phyloP scores from a whole-genome alignment of 2,329 filamentous ascomycete genomes.

The Fusarium secorum region DNA sequence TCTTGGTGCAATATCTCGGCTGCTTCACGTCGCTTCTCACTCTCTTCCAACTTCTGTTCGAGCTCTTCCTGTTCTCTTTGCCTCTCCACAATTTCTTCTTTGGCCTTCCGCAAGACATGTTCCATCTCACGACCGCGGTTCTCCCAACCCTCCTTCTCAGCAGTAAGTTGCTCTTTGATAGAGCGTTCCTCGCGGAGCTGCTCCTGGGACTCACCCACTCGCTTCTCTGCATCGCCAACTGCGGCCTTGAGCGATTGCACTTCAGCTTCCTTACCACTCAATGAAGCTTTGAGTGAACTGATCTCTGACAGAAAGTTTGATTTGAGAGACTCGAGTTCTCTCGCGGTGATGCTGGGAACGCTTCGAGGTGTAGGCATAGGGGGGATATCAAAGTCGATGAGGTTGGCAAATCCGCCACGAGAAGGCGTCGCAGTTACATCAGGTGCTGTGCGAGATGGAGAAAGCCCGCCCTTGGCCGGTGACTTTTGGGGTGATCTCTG shows the following conservation, averaged over 20 bases:
- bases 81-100: slow-evolving; percentile 78
- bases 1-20: slow-evolving; percentile 80
- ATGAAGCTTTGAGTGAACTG: slow-evolving; percentile 88
- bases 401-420: slow-evolving; percentile 65
- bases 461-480: slow-evolving; percentile 50
- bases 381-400: slow-evolving; percentile 84
- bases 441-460: slow-evolving; percentile 45
- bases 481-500: slow-evolving; percentile 62
- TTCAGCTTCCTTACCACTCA: slow-evolving; percentile 93
- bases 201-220: slow-evolving; percentile 87
- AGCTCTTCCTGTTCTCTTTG: slow-evolving; percentile 85
- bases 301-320: slow-evolving; percentile 92
- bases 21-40: slow-evolving; percentile 75
- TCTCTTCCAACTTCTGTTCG: slow-evolving; percentile 77
- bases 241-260: slow-evolving; percentile 86
- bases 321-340: slow-evolving; percentile 92
- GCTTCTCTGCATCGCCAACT: slow-evolving; percentile 87
- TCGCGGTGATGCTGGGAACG: slow-evolving; percentile 86
- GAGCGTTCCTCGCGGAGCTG: slow-evolving; percentile 79
- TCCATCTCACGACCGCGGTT: slow-evolving; percentile 87
- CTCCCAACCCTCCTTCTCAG: slow-evolving; percentile 85
- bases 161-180: slow-evolving; percentile 73
- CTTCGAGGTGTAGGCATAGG: slow-evolving; percentile 91
- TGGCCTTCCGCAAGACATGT: slow-evolving; percentile 77
- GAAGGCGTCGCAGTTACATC: slow-evolving; percentile 55